Evolutionary conservation across 2,329 filamentous ascomycete species (phyloP).

Genomic region (Diaporthe caulivora): DNA sequence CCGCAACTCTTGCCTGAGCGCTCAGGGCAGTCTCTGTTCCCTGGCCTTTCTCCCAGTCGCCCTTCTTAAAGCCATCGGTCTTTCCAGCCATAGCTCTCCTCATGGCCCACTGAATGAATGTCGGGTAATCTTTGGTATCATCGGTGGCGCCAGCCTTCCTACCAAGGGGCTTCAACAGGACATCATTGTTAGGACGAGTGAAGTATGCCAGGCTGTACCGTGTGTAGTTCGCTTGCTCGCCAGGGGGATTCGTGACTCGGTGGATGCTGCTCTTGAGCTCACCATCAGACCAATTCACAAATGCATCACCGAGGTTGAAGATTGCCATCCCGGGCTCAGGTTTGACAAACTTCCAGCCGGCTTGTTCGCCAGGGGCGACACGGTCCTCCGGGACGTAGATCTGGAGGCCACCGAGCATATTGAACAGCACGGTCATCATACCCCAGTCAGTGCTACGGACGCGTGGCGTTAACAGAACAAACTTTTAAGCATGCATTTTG

Average conservation of each 20-base stretch:
- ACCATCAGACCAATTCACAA: conserved; percentile 51
- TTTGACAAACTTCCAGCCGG: conserved; percentile 52
- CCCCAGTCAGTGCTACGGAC: conserved; percentile 51
- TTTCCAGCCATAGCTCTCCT: conserved; percentile 3
- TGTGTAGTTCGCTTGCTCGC: conserved; percentile 46
- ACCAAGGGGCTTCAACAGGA: conserved; percentile 44
- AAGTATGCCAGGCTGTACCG: conserved; percentile 53
- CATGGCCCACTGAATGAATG: not conserved
- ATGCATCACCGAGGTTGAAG: conserved; percentile 54
- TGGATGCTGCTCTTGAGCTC: conserved; percentile 51
- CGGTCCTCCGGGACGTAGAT: conserved; percentile 43
- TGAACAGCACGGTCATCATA: conserved; percentile 54
- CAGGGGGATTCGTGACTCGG: conserved; percentile 50
- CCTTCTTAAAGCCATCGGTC: conserved; percentile 3
- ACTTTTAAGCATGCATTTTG: not conserved
- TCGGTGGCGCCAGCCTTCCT: not conserved
- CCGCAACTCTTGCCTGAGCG: not conserved
- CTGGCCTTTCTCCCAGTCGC: not conserved
- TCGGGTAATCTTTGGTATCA: not conserved
- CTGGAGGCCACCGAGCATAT: conserved; percentile 54
- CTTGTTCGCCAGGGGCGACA: conserved; percentile 37
- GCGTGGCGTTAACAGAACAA: not conserved
- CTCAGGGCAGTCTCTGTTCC: not conserved
- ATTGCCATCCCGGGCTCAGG: conserved; percentile 52
- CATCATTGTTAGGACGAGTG: conserved; percentile 49